phyloP scores from a whole-genome alignment of 306 rosid genomes.

The Abrus pulchellus region DNA sequence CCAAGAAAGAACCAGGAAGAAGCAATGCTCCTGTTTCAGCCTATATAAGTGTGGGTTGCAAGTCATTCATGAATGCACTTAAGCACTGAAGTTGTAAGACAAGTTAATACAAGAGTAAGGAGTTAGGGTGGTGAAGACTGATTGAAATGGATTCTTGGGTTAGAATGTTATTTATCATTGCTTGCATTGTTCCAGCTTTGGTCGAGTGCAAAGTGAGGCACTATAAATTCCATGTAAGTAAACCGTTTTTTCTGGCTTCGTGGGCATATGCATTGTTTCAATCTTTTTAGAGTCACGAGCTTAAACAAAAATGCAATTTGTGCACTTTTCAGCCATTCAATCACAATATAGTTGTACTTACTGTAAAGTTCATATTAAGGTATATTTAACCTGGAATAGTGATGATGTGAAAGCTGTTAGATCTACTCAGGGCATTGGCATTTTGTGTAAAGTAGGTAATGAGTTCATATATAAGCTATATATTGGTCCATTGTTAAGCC shows the following conservation, averaged over 20 bases:
- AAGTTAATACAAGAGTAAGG: slow-evolving; percentile 17
- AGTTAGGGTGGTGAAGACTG: not conserved
- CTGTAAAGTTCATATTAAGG: not conserved
- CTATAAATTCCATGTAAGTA: slow-evolving; percentile 78
- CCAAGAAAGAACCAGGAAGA: slow-evolving; percentile 62
- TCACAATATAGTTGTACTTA: not conserved
- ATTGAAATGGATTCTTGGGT: slow-evolving; percentile 63
- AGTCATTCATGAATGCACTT: slow-evolving; percentile 50
- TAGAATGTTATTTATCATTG: slow-evolving; percentile 59
- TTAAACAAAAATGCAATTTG: slow-evolving; percentile 12
- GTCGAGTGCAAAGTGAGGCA: slow-evolving; percentile 77
- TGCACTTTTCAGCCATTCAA: not conserved
- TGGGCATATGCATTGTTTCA: not conserved
- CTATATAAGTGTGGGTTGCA: slow-evolving; percentile 66
- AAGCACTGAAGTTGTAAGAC: not conserved
- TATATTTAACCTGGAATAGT: not conserved
- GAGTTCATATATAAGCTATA: not conserved
- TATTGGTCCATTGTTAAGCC: not conserved
- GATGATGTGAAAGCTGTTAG: slow-evolving; percentile 1
- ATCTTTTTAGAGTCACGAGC: not conserved
- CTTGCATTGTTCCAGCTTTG: slow-evolving; percentile 68
- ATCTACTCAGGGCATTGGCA: not conserved
- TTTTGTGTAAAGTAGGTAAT: not conserved
- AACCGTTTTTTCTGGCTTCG: not conserved
- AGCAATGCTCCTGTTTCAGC: slow-evolving; percentile 48